Percentiles rank a stretch among this genome's conserved stretches.
These are phyloP conservation scores for Chalara sp. DNA, from an alignment of 2,329 filamentous ascomycete genomes.

Conservation along the genomic window DNA sequence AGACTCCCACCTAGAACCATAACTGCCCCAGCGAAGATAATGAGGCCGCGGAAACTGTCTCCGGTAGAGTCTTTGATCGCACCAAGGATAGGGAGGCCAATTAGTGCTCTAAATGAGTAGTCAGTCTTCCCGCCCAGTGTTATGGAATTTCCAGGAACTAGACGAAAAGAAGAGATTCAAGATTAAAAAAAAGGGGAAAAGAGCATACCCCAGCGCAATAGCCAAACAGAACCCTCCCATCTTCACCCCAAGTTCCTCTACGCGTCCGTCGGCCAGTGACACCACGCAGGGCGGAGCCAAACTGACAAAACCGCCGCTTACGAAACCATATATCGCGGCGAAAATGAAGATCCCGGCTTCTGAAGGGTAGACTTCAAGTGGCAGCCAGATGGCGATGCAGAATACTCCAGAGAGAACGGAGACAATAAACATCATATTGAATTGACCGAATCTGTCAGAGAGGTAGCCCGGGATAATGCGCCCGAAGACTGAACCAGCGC, in stretches of 20 bases:
- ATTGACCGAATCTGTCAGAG: conserved; percentile 27
- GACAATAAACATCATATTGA: conserved; percentile 23
- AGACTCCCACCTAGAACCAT: too few relatives aligned
- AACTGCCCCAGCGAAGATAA: too few relatives aligned
- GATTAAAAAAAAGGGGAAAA: too few relatives aligned
- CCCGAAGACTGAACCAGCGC: conserved; percentile 27
- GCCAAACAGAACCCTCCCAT: too few relatives aligned
- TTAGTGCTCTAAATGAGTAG: conserved; percentile 55
- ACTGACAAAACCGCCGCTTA: too few relatives aligned
- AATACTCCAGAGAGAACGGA: conserved; percentile 20
- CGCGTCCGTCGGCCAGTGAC: too few relatives aligned
- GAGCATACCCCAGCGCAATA: conserved; percentile 17
- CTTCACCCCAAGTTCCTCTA: too few relatives aligned
- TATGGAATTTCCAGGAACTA: conserved; percentile 35
- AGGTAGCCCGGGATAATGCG: conserved; percentile 28
- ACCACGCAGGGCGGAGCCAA: too few relatives aligned
- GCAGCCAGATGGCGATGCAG: conserved; percentile 8
- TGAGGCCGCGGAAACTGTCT: too few relatives aligned
- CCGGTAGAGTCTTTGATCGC: conserved; percentile 33
- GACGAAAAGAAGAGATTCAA: conserved; percentile 23
- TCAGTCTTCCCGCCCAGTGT: conserved; percentile 59
- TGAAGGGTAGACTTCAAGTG: conserved; percentile 1
- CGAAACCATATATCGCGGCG: conserved; percentile 6
- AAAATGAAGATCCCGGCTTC: conserved; percentile 3
- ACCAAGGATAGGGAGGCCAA: conserved; percentile 61